Percentiles rank a stretch among this genome's conserved stretches.
Evolutionary conservation across 768 basidiomycete genomes (phyloP).

Genomic region (Xanthoconium purpureum): DNA sequence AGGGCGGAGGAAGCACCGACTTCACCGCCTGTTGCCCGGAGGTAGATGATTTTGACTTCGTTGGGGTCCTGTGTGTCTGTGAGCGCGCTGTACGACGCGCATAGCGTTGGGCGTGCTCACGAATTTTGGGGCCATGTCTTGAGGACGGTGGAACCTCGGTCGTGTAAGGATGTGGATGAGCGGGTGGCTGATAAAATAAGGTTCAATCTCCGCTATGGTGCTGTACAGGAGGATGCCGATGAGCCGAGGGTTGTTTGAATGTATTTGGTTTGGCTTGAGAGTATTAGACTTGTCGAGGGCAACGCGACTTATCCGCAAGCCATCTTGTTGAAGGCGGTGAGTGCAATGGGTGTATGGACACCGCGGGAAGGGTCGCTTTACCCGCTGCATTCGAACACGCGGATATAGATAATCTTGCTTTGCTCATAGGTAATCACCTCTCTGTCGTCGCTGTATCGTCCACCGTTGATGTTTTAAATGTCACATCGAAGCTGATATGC

Average conservation of each 20-base stretch:
- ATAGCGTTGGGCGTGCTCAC: slow-evolving; percentile 38
- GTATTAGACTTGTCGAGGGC: too few species aligned
- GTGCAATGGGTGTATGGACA: slow-evolving; percentile 81
- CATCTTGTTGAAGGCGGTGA: slow-evolving; percentile 27
- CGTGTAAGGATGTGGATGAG: neutral
- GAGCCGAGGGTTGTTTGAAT: slow-evolving; percentile 34
- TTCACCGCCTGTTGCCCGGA: slow-evolving; percentile 98
- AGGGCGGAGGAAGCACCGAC: slow-evolving; percentile 98
- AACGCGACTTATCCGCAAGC: slow-evolving; percentile 20
- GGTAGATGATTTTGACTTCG: slow-evolving; percentile 99
- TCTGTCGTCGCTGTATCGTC: slow-evolving; percentile 18
- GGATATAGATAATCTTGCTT: slow-evolving; percentile 76
- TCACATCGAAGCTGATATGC: slow-evolving; percentile 78
- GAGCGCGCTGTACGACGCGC: neutral
- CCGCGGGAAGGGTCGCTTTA: slow-evolving; percentile 71
- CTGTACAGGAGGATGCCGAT: slow-evolving; percentile 50
- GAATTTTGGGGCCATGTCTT: slow-evolving; percentile 75
- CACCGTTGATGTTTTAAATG: slow-evolving; percentile 16
- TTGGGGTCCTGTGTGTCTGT: slow-evolving; percentile 76
- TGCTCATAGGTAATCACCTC: slow-evolving; percentile 74
- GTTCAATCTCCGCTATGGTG: slow-evolving; percentile 51
- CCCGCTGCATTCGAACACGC: slow-evolving; percentile 84
- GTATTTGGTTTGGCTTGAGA: slow-evolving; percentile 31
- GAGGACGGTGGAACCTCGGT: slow-evolving; percentile 15
- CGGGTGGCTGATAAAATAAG: slow-evolving; percentile 41